A percentile compares a stretch with the other conserved stretches of the same genome.
phyloP scores from a whole-genome alignment of 345 rosid species.

The Populus euphratica region DNA sequence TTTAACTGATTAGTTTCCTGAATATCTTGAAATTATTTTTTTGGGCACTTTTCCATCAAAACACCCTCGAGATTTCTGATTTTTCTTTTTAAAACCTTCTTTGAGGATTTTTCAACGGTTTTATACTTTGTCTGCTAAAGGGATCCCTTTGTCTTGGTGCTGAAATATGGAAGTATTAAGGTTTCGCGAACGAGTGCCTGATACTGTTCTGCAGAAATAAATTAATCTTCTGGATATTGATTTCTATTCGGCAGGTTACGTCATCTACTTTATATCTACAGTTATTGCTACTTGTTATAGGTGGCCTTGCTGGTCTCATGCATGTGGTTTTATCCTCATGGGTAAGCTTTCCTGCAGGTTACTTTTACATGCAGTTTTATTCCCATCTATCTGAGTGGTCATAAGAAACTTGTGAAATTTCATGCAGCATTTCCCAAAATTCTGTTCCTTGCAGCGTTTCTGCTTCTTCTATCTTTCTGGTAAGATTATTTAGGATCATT shows the following conservation, averaged over 20 bases:
- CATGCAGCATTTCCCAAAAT: constrained; percentile 59
- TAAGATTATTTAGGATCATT: constrained; percentile 21
- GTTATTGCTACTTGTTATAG: constrained; percentile 45
- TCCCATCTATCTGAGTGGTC: constrained; percentile 13
- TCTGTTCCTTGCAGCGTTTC: constrained; percentile 53
- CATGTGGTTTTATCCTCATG: constrained; percentile 62
- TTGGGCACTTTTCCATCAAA: neutral
- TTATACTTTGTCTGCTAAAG: neutral
- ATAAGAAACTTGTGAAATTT: constrained; percentile 2
- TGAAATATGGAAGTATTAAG: neutral
- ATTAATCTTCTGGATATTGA: neutral
- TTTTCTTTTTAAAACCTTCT: neutral
- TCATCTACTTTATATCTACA: constrained; percentile 43
- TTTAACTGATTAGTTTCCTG: neutral
- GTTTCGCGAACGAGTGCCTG: neutral
- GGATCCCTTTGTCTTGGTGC: neutral
- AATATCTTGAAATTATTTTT: neutral
- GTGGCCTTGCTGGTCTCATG: constrained; percentile 58
- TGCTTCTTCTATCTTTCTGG: constrained; percentile 71
- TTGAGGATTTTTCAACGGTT: neutral
- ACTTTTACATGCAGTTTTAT: neutral
- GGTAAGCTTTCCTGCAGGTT: constrained; percentile 34
- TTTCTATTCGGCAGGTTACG: constrained; percentile 43
- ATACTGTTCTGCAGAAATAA: neutral
- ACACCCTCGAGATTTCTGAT: neutral